Percentiles rank a stretch among this genome's conserved stretches.
phyloP scores from a whole-genome alignment of 495 filamentous ascomycete genomes.

The Tuber aestivum region DNA sequence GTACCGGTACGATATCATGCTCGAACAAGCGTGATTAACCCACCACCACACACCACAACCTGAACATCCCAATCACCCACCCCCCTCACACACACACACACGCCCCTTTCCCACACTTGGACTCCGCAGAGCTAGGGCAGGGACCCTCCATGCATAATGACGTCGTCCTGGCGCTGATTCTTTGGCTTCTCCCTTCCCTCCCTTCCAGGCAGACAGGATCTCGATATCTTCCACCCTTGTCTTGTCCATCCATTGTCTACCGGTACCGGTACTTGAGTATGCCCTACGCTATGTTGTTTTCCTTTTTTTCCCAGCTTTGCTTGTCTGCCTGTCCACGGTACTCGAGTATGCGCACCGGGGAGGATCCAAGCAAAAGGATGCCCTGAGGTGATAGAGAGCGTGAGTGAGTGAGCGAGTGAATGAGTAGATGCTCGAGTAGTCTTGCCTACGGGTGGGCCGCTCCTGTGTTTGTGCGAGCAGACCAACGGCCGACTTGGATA shows the following conservation, averaged over 20 bases:
- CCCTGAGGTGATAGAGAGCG: no score
- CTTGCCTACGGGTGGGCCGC: no score
- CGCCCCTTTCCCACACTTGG: constrained; percentile 2
- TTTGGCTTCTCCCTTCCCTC: constrained; percentile 14
- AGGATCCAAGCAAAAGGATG: no score
- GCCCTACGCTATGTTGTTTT: no score
- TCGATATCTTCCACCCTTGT: constrained; percentile 35
- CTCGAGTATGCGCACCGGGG: no score
- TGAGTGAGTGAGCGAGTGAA: no score
- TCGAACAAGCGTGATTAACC: not conserved
- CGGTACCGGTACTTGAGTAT: no score
- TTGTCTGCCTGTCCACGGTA: no score
- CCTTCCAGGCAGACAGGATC: constrained; percentile 31
- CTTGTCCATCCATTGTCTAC: constrained; percentile 18
- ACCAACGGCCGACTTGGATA: not conserved
- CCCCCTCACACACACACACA: not conserved
- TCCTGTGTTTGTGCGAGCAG: no score
- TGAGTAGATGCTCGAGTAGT: no score
- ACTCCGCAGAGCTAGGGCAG: not conserved
- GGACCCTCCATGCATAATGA: constrained; percentile 24
- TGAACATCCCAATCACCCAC: not conserved
- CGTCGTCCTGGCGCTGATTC: constrained; percentile 16
- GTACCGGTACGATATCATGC: not conserved
- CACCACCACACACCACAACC: not conserved
- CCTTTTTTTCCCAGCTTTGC: no score